phyloP scores from a whole-genome alignment of 73 alveolate genomes.

The Symbiodinium pilosum region DNA sequence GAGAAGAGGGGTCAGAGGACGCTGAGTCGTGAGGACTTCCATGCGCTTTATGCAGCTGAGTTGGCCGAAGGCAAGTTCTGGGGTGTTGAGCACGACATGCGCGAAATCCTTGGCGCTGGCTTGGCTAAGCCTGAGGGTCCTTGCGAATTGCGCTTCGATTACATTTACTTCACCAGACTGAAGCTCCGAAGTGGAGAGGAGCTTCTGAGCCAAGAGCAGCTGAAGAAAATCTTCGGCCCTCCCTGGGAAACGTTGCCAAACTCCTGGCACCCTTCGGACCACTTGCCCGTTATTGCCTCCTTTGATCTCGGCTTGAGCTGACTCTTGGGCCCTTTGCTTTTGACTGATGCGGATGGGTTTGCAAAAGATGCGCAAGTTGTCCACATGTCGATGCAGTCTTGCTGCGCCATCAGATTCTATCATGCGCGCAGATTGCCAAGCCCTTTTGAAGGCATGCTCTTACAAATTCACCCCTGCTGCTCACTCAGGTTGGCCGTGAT shows the following conservation, averaged over 20 bases:
- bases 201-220: neutral
- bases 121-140: slow-evolving; percentile 49
- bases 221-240: neutral
- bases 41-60: slow-evolving; percentile 69
- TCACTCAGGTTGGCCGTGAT: no score
- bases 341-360: neutral
- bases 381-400: no score
- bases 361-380: no score
- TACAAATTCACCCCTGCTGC: no score
- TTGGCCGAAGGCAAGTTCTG: slow-evolving; percentile 73
- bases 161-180: slow-evolving; percentile 45
- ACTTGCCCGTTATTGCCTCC: slow-evolving; percentile 8
- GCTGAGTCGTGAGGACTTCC: slow-evolving; percentile 59
- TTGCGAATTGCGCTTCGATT: slow-evolving; percentile 67
- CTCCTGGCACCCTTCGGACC: slow-evolving; percentile 26
- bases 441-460: no score
- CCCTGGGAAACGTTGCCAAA: slow-evolving; percentile 5
- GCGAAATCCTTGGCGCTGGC: slow-evolving; percentile 56
- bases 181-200: slow-evolving; percentile 30
- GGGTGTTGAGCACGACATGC: slow-evolving; percentile 93
- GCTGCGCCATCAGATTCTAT: no score
- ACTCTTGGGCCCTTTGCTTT: no score
- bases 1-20: slow-evolving; percentile 26
- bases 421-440: no score
- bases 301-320: no score